A percentile compares a stretch with the other conserved stretches of the same genome.
Evolutionary conservation across 2,329 filamentous ascomycete genomes (phyloP).

Genomic region (Xylariaceae sp.): DNA sequence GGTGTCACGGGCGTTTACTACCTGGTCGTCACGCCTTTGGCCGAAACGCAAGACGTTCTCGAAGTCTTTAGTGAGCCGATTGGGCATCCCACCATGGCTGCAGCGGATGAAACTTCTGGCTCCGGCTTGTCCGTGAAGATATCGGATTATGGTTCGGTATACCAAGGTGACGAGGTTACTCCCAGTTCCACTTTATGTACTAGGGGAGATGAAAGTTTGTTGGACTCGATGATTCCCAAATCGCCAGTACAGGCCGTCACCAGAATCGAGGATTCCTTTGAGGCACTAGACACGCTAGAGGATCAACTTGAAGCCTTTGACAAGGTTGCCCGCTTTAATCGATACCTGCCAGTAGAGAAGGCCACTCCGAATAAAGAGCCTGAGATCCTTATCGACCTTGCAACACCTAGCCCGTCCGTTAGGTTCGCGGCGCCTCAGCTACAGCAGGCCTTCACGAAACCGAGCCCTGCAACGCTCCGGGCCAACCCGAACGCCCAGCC

Average conservation of each 20-base stretch:
- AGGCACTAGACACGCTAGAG: slow-evolving; percentile 58
- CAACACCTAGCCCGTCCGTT: slow-evolving; percentile 11
- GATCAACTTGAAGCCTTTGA: slow-evolving; percentile 56
- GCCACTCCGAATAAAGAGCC: slow-evolving; percentile 12
- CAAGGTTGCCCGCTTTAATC: slow-evolving; percentile 27
- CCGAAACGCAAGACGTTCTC: slow-evolving; percentile 25
- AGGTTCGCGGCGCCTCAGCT: slow-evolving; percentile 29
- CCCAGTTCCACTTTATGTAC: slow-evolving; percentile 28
- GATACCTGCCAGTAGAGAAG: slow-evolving; percentile 21
- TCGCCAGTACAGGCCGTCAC: slow-evolving; percentile 34
- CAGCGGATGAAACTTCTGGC: slow-evolving; percentile 13
- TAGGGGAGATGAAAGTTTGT: slow-evolving; percentile 34
- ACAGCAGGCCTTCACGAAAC: slow-evolving; percentile 21
- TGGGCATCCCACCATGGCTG: slow-evolving; percentile 22
- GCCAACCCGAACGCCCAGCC: slow-evolving; percentile 39
- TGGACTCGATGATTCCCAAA: slow-evolving; percentile 35
- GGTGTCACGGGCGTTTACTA: slow-evolving; percentile 40
- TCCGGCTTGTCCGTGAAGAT: slow-evolving; percentile 21
- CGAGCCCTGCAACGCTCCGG: slow-evolving; percentile 40
- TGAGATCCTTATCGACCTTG: slow-evolving; percentile 11
- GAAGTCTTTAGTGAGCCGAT: slow-evolving; percentile 15
- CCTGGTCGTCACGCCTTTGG: slow-evolving; percentile 37
- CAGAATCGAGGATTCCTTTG: slow-evolving; percentile 61
- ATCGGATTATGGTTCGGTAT: slow-evolving; percentile 2
- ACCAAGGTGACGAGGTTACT: slow-evolving; percentile 14